Evolutionary conservation across 257 asterid genomes (phyloP).

Genomic region (Marsdenia floribunda): DNA sequence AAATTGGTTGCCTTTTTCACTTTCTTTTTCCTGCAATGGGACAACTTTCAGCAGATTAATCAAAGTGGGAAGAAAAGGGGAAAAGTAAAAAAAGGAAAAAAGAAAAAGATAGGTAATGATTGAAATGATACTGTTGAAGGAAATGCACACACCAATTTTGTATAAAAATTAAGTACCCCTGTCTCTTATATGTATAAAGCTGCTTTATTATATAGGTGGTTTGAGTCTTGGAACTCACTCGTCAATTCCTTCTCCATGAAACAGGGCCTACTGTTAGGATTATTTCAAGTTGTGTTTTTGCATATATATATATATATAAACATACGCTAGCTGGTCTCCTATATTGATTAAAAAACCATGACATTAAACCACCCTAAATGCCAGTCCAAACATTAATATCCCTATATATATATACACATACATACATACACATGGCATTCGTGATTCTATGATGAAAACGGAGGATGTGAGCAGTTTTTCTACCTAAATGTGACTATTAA

Average conservation of each 20-base stretch:
- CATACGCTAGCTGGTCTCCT: too few species aligned
- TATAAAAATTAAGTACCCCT: too few species aligned
- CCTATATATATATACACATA: too few species aligned
- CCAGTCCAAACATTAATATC: too few species aligned
- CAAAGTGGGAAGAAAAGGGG: background rate
- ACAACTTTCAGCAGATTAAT: background rate
- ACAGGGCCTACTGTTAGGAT: background rate
- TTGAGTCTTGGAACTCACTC: constrained; percentile 13
- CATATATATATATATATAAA: too few species aligned
- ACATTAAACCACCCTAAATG: background rate
- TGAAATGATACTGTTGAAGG: too few species aligned
- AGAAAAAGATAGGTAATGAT: background rate
- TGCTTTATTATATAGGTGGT: background rate
- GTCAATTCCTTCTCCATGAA: constrained; percentile 7
- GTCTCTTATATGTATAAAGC: too few species aligned
- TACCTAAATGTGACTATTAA: background rate
- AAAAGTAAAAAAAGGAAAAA: background rate
- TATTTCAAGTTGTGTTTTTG: background rate
- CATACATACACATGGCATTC: constrained; percentile 61
- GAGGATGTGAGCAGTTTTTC: constrained; percentile 66
- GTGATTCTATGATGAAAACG: constrained; percentile 90
- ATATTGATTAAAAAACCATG: background rate
- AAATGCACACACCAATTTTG: too few species aligned
- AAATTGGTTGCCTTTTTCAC: background rate
- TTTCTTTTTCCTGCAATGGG: background rate